Percentiles rank a stretch among this genome's conserved stretches.
These are phyloP conservation scores for Penicillium oxalicum DNA, from an alignment of 2,329 filamentous ascomycete species.

Conservation along the genomic window DNA sequence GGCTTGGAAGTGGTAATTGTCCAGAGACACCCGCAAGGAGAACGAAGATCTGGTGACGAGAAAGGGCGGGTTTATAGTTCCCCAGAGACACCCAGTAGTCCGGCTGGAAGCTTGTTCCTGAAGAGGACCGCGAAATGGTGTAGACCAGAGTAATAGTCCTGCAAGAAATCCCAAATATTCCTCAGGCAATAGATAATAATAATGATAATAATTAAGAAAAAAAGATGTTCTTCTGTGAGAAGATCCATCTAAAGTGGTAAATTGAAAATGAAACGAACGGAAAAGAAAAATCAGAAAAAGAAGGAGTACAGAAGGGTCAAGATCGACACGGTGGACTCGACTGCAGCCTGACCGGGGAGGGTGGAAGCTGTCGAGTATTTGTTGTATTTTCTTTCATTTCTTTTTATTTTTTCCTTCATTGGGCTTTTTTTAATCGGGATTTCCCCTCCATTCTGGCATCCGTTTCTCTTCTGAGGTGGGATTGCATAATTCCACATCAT, in stretches of 20 bases:
- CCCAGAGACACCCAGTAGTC: constrained; percentile 1
- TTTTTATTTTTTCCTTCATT: not conserved
- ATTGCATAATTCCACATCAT: no score
- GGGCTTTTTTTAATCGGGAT: not conserved
- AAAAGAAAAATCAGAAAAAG: not conserved
- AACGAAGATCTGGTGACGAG: not conserved
- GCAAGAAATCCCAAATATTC: no score
- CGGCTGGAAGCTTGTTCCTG: constrained; percentile 18
- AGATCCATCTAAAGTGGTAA: no score
- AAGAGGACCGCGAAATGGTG: not conserved
- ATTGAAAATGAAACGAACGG: not conserved
- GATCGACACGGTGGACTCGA: constrained; percentile 15
- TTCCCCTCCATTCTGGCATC: no score
- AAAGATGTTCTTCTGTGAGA: no score
- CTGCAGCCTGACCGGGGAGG: constrained; percentile 7
- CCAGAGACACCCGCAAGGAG: constrained; percentile 10
- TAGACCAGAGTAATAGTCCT: no score
- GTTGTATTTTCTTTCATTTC: not conserved
- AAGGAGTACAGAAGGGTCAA: not conserved
- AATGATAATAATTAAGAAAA: no score
- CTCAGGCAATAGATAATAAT: no score
- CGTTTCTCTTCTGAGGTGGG: no score
- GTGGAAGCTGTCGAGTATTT: no score
- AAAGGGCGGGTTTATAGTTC: constrained; percentile 8
- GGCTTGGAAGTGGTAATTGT: not conserved